A percentile compares a stretch with the other conserved stretches of the same genome.
phyloP scores from a whole-genome alignment of 768 basidiomycete genomes.

The Russula earlei region DNA sequence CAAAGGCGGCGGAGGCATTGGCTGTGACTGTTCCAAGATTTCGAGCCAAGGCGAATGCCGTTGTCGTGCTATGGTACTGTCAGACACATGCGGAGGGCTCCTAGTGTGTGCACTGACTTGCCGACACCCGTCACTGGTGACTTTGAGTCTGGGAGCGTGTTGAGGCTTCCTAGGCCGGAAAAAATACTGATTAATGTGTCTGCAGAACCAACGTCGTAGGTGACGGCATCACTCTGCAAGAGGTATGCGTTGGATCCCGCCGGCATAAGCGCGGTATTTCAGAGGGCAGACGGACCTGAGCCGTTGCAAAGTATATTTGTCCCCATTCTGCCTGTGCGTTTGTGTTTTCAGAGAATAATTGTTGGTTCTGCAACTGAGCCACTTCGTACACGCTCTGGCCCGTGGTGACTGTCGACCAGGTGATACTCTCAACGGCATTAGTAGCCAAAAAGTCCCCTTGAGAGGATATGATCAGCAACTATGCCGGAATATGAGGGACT shows the following conservation, averaged over 20 bases:
- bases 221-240: neutral
- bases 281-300: neutral
- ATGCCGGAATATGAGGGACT: too few relatives aligned
- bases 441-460: neutral
- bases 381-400: conserved; percentile 6
- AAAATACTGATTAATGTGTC: conserved; percentile 1
- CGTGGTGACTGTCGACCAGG: neutral
- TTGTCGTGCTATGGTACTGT: neutral
- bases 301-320: conserved; percentile 4
- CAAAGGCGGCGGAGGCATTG: neutral
- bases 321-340: conserved; percentile 11
- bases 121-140: neutral
- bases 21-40: neutral
- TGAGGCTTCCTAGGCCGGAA: neutral
- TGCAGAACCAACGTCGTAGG: neutral
- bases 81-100: neutral
- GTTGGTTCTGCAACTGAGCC: neutral
- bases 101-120: neutral
- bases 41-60: conserved; percentile 4
- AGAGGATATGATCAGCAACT: neutral
- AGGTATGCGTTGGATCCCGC: neutral
- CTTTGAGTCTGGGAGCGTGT: neutral
- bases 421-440: neutral
- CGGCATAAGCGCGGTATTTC: neutral
- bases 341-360: neutral